Conservation (phyloP, 306 rosid genomes). For the Glycyrrhiza uralensis region DNA sequence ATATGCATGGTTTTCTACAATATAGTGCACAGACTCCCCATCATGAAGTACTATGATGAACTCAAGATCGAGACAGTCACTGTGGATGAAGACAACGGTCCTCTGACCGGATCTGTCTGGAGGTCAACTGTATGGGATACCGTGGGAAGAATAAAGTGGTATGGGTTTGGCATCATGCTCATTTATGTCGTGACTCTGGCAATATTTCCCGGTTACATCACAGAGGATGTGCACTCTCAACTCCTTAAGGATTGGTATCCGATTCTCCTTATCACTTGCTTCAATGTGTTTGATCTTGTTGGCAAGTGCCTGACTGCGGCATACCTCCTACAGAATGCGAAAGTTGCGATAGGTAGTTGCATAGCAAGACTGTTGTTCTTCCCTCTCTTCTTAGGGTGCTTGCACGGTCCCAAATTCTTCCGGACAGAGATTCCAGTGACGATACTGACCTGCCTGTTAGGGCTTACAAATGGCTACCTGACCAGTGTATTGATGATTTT, state of each 20-base stretch:
- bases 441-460: slow-evolving; percentile 66
- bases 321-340: slow-evolving; percentile 56
- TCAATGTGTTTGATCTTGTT: slow-evolving; percentile 81
- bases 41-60: slow-evolving; percentile 69
- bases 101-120: slow-evolving; percentile 48
- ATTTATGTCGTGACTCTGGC: slow-evolving; percentile 76
- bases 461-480: slow-evolving; percentile 84
- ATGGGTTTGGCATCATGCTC: slow-evolving; percentile 63
- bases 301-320: slow-evolving; percentile 73
- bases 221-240: slow-evolving; percentile 87
- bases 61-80: slow-evolving; percentile 55
- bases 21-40: slow-evolving; percentile 65
- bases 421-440: slow-evolving; percentile 77
- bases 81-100: slow-evolving; percentile 55
- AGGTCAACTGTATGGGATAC: slow-evolving; percentile 57
- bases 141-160: slow-evolving; percentile 71
- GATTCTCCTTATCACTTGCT: slow-evolving; percentile 59
- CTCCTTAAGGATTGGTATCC: slow-evolving; percentile 85
- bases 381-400: slow-evolving; percentile 81
- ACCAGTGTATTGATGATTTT: slow-evolving; percentile 81
- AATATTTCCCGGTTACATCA: slow-evolving; percentile 88
- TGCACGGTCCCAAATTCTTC: slow-evolving; percentile 80
- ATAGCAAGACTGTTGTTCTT: slow-evolving; percentile 60
- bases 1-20: slow-evolving; percentile 66
- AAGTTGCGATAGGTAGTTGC: slow-evolving; percentile 62